A percentile compares a stretch with the other conserved stretches of the same genome.
These are phyloP conservation scores for Cercospora brassicicola DNA, from an alignment of 2,329 filamentous ascomycete genomes.

Conservation along the genomic window DNA sequence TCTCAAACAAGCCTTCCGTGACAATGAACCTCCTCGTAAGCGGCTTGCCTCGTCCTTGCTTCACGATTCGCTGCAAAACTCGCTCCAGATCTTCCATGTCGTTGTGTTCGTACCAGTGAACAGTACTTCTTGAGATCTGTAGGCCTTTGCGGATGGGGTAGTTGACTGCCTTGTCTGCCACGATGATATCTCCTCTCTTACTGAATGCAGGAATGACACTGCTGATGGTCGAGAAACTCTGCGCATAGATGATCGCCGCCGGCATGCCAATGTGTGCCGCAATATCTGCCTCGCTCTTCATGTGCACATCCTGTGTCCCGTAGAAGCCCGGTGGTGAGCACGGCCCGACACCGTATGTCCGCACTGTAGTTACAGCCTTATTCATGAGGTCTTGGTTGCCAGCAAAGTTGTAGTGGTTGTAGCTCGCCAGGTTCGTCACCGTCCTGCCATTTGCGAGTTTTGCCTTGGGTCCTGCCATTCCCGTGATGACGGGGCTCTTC, in stretches of 20 bases:
- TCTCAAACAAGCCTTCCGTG: slow-evolving; percentile 92
- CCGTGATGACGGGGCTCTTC: slow-evolving; percentile 81
- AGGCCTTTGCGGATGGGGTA: slow-evolving; percentile 92
- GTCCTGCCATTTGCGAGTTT: slow-evolving; percentile 76
- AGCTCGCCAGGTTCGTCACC: slow-evolving; percentile 88
- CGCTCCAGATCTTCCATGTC: slow-evolving; percentile 91
- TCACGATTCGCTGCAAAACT: slow-evolving; percentile 78
- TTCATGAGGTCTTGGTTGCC: slow-evolving; percentile 90
- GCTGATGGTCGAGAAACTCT: slow-evolving; percentile 95
- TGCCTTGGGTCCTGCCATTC: slow-evolving; percentile 84
- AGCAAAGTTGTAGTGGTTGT: slow-evolving; percentile 98
- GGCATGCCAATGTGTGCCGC: slow-evolving; percentile 84
- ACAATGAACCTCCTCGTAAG: slow-evolving; percentile 93
- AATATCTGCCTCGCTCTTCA: slow-evolving; percentile 93
- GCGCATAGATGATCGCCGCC: slow-evolving; percentile 90
- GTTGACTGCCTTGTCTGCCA: slow-evolving; percentile 90
- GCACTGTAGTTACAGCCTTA: slow-evolving; percentile 88
- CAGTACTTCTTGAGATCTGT: slow-evolving; percentile 85
- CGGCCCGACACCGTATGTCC: slow-evolving; percentile 93
- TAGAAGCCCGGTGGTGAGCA: slow-evolving; percentile 98
- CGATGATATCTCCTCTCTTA: slow-evolving; percentile 95
- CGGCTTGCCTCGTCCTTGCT: slow-evolving; percentile 85
- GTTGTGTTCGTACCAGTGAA: slow-evolving; percentile 93
- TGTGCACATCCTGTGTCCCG: slow-evolving; percentile 95
- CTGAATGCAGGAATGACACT: slow-evolving; percentile 95